Conservation (phyloP, 2,329 filamentous ascomycete genomes). For the Colletotrichum tropicale region DNA sequence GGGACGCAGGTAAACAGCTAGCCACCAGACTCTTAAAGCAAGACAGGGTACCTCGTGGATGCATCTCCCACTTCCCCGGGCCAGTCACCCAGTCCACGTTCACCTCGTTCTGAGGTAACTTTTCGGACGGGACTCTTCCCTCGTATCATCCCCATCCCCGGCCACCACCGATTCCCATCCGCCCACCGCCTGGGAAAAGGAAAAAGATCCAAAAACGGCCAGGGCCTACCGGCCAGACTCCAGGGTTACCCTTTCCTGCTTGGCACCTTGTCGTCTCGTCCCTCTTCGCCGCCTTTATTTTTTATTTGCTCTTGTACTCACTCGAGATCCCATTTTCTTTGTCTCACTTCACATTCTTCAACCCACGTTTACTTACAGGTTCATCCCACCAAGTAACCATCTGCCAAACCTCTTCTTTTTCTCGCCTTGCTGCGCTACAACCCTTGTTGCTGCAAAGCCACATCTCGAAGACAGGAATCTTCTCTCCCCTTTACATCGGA, state of each 20-base stretch:
- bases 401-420: not conserved
- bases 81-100: not conserved
- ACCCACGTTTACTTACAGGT: slow-evolving; percentile 3
- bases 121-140: not conserved
- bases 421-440: not conserved
- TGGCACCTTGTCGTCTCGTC: not conserved
- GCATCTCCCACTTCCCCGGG: not conserved
- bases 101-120: not conserved
- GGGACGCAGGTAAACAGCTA: not conserved
- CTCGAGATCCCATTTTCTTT: slow-evolving; percentile 9
- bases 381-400: not conserved
- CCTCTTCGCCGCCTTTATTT: not conserved
- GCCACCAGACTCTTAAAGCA: not conserved
- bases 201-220: not conserved
- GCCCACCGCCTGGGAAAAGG: not conserved
- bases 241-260: not conserved
- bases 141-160: slow-evolving; percentile 4
- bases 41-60: not conserved
- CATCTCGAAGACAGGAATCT: not conserved
- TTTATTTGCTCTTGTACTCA: not conserved
- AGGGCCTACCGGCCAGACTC: not conserved
- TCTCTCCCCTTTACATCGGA: not conserved
- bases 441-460: not conserved
- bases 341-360: slow-evolving; percentile 13
- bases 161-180: not conserved